Conservation (phyloP, 176 grass and related monocot genomes). For the Eragrostis curvula region DNA sequence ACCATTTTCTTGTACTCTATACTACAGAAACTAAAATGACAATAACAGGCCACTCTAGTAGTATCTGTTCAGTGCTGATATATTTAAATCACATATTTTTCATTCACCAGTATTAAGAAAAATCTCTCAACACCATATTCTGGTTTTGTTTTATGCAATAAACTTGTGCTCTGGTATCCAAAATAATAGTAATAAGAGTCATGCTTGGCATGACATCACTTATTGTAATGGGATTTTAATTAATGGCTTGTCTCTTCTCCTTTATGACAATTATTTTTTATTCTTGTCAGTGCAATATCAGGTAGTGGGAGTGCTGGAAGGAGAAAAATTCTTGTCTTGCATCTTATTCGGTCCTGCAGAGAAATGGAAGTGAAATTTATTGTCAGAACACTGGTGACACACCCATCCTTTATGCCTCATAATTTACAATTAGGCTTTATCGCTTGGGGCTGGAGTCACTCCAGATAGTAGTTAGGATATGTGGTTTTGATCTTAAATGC, state of each 20-base stretch:
- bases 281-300: conserved; percentile 67
- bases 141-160: conserved; percentile 1
- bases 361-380: conserved; percentile 98
- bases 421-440: conserved; percentile 23
- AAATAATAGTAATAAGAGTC: not conserved
- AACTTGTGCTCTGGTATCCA: conserved; percentile 4
- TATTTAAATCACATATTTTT: conserved; percentile 28
- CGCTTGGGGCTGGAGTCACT: conserved; percentile 12
- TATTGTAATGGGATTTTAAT: conserved; percentile 2
- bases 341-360: conserved; percentile 90
- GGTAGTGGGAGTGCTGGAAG: conserved; percentile 81
- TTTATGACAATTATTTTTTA: conserved; percentile 37
- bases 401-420: conserved; percentile 35
- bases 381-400: conserved; percentile 88
- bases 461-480: conserved; percentile 18
- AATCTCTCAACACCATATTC: not conserved
- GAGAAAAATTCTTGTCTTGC: conserved; percentile 83
- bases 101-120: conserved; percentile 25
- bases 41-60: not conserved
- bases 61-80: conserved; percentile 3
- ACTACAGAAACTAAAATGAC: conserved; percentile 29
- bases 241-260: conserved; percentile 15
- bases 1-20: not conserved
- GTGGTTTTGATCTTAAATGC: conserved; percentile 44
- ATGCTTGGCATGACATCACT: conserved; percentile 16